Conservation (phyloP, 495 filamentous ascomycete species). For the Xylaria longipes region DNA sequence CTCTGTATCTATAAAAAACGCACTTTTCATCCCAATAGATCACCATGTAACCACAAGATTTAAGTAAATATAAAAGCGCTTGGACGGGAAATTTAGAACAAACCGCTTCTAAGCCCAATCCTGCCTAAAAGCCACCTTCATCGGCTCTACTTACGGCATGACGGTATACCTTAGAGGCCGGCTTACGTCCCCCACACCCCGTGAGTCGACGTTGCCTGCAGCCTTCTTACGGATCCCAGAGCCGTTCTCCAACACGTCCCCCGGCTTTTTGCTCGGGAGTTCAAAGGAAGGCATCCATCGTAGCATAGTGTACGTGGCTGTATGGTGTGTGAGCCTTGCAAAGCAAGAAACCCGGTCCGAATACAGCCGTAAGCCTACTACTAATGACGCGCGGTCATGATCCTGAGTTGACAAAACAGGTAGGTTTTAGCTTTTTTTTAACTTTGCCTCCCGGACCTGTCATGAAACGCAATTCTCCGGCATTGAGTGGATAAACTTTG, state of each 20-base stretch:
- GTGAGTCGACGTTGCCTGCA: not conserved
- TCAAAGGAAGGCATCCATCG: not conserved
- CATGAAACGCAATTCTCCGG: not conserved
- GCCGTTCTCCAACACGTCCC: not conserved
- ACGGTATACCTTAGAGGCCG: not conserved
- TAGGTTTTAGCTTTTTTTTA: not conserved
- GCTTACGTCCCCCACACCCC: not conserved
- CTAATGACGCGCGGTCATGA: constrained; percentile 1
- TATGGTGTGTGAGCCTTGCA: not conserved
- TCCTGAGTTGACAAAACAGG: not conserved
- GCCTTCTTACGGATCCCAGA: constrained; percentile 2
- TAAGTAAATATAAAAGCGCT: not conserved
- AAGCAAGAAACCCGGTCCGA: not conserved
- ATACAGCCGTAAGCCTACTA: not conserved
- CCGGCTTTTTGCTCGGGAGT: constrained; percentile 2
- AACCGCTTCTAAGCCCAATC: constrained; percentile 5
- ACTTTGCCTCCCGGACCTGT: not conserved
- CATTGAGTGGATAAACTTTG: not conserved
- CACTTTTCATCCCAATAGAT: not conserved
- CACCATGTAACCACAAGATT: not conserved
- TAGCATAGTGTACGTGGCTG: not conserved
- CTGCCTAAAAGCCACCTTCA: constrained; percentile 8
- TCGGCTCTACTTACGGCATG: not conserved
- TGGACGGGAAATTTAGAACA: not conserved
- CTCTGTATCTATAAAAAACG: not conserved